Evolutionary conservation across 2,329 filamentous ascomycete species (phyloP).

Genomic region (Fusarium duplospermum): DNA sequence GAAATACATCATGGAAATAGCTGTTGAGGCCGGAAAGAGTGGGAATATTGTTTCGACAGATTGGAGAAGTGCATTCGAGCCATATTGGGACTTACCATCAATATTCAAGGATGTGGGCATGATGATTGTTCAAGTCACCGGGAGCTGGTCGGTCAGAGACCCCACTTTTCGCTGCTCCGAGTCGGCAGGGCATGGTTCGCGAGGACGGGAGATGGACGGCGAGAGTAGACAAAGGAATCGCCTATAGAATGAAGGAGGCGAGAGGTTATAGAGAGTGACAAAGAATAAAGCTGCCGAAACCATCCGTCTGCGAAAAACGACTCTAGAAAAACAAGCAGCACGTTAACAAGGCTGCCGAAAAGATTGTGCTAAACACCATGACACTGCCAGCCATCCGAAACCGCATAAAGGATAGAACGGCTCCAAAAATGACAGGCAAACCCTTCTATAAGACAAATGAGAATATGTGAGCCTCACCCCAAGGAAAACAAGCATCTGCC

Average conservation of each 20-base stretch:
- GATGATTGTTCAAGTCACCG: background rate
- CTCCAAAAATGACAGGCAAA: background rate
- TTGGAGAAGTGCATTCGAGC: accelerated
- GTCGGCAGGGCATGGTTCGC: background rate
- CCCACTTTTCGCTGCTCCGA: background rate
- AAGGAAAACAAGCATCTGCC: background rate
- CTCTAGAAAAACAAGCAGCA: background rate
- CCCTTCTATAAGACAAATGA: background rate
- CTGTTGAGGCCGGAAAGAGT: background rate
- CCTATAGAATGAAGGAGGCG: background rate
- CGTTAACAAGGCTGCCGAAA: background rate
- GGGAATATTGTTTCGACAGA: accelerated
- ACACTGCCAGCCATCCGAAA: background rate
- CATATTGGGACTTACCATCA: background rate
- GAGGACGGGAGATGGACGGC: background rate
- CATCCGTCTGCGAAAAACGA: background rate
- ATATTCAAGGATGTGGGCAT: background rate
- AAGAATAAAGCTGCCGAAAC: background rate
- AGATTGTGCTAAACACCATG: background rate
- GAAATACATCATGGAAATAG: background rate
- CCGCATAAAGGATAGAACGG: background rate
- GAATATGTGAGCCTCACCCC: background rate
- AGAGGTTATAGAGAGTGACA: background rate
- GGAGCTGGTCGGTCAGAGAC: background rate
- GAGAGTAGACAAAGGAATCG: background rate